A percentile compares a stretch with the other conserved stretches of the same genome.
phyloP scores from a whole-genome alignment of 306 rosid genomes.

The Vigna mungo region DNA sequence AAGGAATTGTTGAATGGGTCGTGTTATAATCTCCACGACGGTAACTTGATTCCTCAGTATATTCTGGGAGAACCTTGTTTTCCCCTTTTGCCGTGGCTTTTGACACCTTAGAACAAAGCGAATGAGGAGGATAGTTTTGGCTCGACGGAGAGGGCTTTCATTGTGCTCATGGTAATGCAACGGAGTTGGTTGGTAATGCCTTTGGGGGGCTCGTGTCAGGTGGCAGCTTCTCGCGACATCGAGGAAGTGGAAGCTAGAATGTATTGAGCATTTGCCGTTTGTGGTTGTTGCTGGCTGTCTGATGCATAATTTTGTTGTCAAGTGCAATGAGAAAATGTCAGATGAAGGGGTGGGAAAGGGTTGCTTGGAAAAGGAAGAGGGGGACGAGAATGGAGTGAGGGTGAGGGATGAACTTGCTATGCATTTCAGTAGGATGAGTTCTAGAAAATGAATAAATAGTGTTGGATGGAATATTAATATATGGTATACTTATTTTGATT shows the following conservation, averaged over 20 bases:
- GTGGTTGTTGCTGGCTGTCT: conserved; percentile 73
- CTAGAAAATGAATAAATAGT: conserved; percentile 55
- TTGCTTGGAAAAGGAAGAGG: conserved; percentile 47
- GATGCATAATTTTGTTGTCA: conserved; percentile 83
- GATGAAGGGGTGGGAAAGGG: conserved; percentile 36
- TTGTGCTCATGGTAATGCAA: conserved; percentile 57
- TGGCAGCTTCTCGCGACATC: conserved; percentile 66
- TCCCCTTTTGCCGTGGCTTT: conserved; percentile 83
- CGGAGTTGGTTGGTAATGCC: conserved; percentile 62
- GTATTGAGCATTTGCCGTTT: conserved; percentile 70
- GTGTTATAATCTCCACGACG: conserved; percentile 57
- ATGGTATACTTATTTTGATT: background rate
- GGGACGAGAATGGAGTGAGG: conserved; percentile 62
- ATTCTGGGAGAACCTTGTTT: conserved; percentile 77
- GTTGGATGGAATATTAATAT: background rate
- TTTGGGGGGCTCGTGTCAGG: conserved; percentile 58
- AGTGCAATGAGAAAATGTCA: conserved; percentile 55
- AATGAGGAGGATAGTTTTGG: conserved; percentile 66
- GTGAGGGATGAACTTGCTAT: conserved; percentile 74
- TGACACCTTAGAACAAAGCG: conserved; percentile 68
- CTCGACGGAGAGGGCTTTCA: conserved; percentile 59
- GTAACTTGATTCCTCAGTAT: conserved; percentile 68
- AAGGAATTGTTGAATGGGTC: conserved; percentile 67
- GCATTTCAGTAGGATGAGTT: conserved; percentile 68
- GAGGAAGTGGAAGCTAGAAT: conserved; percentile 75